These are phyloP conservation scores for Ceratobasidium papillatum DNA, from an alignment of 1,284 basidiomycete species.

Conservation along the genomic window DNA sequence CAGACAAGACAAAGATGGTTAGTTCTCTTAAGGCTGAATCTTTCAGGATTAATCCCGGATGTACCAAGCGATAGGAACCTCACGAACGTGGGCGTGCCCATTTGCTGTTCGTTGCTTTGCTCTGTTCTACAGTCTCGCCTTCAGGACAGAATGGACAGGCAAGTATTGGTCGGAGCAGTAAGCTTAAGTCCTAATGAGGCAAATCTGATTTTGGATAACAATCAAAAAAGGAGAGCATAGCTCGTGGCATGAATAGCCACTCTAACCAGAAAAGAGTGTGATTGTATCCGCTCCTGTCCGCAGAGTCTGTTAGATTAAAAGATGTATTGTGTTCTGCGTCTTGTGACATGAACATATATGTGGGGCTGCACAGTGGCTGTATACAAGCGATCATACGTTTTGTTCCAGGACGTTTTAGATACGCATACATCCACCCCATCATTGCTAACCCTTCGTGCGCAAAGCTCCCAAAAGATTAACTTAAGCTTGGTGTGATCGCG, in stretches of 20 bases:
- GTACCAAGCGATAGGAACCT: neutral
- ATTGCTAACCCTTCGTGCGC: neutral
- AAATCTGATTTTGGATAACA: neutral
- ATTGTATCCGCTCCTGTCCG: neutral
- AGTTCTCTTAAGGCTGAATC: neutral
- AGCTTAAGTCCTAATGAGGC: neutral
- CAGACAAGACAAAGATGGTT: neutral
- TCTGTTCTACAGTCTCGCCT: too few relatives aligned
- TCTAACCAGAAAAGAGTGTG: neutral
- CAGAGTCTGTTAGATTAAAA: slow-evolving; percentile 1
- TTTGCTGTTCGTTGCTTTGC: neutral
- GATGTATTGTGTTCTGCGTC: neutral
- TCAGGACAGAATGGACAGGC: too few relatives aligned
- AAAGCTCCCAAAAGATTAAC: neutral
- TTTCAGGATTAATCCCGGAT: neutral
- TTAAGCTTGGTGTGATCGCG: slow-evolving; percentile 4
- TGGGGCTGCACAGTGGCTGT: neutral
- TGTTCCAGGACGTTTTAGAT: neutral
- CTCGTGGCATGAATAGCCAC: slow-evolving; percentile 6
- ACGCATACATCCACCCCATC: neutral
- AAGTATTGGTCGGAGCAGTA: neutral
- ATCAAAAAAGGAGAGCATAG: neutral
- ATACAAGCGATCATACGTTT: neutral
- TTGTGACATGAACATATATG: neutral
- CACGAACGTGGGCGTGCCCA: neutral